These are phyloP conservation scores for Firmiana major DNA, from an alignment of 345 rosid genomes.

Conservation along the genomic window DNA sequence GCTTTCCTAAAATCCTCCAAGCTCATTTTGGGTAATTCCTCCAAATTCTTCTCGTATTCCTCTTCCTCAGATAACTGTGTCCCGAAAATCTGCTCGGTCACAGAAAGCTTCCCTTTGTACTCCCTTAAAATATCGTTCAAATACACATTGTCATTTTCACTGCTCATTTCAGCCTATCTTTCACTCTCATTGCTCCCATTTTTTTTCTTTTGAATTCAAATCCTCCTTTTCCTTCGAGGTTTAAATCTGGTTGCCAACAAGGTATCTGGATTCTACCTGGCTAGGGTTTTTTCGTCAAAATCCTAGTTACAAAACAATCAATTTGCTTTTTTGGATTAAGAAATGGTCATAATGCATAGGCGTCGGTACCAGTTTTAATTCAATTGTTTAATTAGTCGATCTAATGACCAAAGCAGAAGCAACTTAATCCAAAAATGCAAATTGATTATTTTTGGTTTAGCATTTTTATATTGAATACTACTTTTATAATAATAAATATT, in stretches of 20 bases:
- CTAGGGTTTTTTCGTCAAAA: slow-evolving; percentile 82
- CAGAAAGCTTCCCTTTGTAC: slow-evolving; percentile 79
- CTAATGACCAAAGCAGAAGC: too few relatives aligned
- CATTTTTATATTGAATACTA: too few relatives aligned
- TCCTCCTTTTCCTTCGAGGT: slow-evolving; percentile 54
- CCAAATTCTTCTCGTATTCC: slow-evolving; percentile 53
- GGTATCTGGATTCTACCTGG: slow-evolving; percentile 69
- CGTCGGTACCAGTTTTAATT: too few relatives aligned
- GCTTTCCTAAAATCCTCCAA: slow-evolving; percentile 68
- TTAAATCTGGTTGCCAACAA: slow-evolving; percentile 55
- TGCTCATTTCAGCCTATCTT: slow-evolving; percentile 18
- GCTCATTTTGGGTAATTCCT: slow-evolving; percentile 69
- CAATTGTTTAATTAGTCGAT: too few relatives aligned
- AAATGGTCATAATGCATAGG: too few relatives aligned
- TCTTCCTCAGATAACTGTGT: slow-evolving; percentile 68
- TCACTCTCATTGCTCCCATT: slow-evolving; percentile 20
- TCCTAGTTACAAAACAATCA: slow-evolving; percentile 64
- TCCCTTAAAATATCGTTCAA: slow-evolving; percentile 77
- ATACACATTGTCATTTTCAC: slow-evolving; percentile 46
- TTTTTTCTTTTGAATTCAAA: slow-evolving; percentile 23
- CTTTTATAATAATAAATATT: too few relatives aligned
- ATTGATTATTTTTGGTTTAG: too few relatives aligned
- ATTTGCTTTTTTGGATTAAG: too few relatives aligned
- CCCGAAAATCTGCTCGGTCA: slow-evolving; percentile 83
- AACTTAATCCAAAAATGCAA: too few relatives aligned